Conservation (phyloP, 2,329 filamentous ascomycete genomes). For the Colletotrichum agaves region DNA sequence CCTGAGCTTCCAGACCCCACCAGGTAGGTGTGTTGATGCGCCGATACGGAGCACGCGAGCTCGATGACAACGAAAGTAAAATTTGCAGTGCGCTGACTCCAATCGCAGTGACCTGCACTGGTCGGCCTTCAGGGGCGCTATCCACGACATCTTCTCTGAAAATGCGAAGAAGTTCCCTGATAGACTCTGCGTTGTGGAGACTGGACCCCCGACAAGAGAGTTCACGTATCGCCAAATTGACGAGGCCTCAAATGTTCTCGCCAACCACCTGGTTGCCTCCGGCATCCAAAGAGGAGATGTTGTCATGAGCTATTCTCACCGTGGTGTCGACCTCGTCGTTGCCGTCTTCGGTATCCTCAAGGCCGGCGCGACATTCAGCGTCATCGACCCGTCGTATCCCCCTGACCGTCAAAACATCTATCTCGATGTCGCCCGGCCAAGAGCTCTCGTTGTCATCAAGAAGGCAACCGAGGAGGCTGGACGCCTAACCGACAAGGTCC, state of each 20-base stretch:
- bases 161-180: conserved; percentile 78
- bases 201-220: conserved; percentile 62
- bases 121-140: conserved; percentile 74
- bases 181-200: conserved; percentile 61
- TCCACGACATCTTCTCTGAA: conserved; percentile 75
- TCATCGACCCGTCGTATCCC: conserved; percentile 3
- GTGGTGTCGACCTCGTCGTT: conserved; percentile 13
- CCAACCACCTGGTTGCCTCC: conserved; percentile 79
- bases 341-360: conserved; percentile 69
- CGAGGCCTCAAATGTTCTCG: conserved; percentile 82
- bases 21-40: neutral
- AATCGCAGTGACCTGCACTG: conserved; percentile 4
- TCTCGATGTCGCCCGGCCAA: conserved; percentile 81
- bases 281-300: conserved; percentile 85
- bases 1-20: conserved; percentile 25
- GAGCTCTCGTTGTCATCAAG: conserved; percentile 77
- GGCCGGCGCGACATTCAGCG: conserved; percentile 68
- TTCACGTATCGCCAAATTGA: conserved; percentile 91
- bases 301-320: conserved; percentile 67
- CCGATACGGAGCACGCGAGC: conserved; percentile 8
- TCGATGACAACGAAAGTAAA: neutral
- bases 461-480: conserved; percentile 74
- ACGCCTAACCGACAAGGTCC: conserved; percentile 27
- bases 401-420: conserved; percentile 62
- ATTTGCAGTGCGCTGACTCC: neutral